Evolutionary conservation across 2,329 filamentous ascomycete species (phyloP).

Genomic region (Colletotrichum scovillei): DNA sequence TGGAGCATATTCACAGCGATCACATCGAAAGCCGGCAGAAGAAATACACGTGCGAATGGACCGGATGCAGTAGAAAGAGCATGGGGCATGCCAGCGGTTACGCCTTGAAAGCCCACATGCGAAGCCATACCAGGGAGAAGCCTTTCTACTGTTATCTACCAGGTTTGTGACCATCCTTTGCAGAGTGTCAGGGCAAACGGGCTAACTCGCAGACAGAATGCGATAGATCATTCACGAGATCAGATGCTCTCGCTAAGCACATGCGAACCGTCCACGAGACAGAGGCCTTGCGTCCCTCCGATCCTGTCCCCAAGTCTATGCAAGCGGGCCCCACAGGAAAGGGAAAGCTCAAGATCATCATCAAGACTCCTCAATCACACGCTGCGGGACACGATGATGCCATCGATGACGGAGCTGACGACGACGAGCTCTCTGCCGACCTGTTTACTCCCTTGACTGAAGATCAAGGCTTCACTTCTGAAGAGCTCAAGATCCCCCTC

Average conservation of each 20-base stretch:
- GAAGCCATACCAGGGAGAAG: conserved; percentile 97
- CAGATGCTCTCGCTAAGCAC: conserved; percentile 95
- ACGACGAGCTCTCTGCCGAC: conserved; percentile 68
- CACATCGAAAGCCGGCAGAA: conserved; percentile 95
- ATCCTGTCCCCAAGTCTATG: conserved; percentile 79
- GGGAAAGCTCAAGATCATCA: conserved; percentile 71
- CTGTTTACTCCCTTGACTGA: conserved; percentile 65
- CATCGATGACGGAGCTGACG: conserved; percentile 63
- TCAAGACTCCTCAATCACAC: conserved; percentile 70
- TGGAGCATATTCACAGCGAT: conserved; percentile 88
- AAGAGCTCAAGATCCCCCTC: conserved; percentile 71
- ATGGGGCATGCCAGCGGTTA: conserved; percentile 95
- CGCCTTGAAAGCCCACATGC: conserved; percentile 95
- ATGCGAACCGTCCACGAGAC: conserved; percentile 99
- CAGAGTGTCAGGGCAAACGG: too few relatives aligned
- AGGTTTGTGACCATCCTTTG: conserved; percentile 64
- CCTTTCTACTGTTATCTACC: conserved; percentile 97
- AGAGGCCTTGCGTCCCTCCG: conserved; percentile 85
- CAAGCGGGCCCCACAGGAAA: conserved; percentile 62
- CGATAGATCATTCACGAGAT: conserved; percentile 94
- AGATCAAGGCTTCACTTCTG: conserved; percentile 72
- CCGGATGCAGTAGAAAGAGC: conserved; percentile 85
- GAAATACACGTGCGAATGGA: conserved; percentile 99
- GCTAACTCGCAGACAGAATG: conserved; percentile 74
- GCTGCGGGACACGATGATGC: conserved; percentile 66